phyloP scores from a whole-genome alignment of 306 rosid species.

The Quercus parvula region DNA sequence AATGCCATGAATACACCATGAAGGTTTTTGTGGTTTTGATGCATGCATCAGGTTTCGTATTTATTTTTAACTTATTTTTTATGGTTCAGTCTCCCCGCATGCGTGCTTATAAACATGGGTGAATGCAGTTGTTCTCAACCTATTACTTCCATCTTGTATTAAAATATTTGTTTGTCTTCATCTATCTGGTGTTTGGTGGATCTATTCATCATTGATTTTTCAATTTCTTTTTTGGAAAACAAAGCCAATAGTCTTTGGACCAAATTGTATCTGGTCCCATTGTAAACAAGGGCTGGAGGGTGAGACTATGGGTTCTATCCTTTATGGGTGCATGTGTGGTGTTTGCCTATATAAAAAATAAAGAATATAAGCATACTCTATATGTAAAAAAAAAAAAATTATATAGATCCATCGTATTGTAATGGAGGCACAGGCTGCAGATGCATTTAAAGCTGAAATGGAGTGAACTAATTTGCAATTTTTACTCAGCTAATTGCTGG shows the following conservation, averaged over 20 bases:
- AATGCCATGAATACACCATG: neutral
- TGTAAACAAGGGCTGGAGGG: neutral
- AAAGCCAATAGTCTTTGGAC: neutral
- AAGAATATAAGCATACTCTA: too few relatives aligned
- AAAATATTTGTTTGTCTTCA: neutral
- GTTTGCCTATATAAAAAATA: too few relatives aligned
- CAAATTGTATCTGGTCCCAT: neutral
- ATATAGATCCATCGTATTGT: too few relatives aligned
- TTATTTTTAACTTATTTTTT: neutral
- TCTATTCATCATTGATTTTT: neutral
- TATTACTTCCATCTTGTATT: neutral
- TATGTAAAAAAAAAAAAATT: too few relatives aligned
- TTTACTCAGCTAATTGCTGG: neutral
- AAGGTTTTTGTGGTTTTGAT: neutral
- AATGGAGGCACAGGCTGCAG: neutral
- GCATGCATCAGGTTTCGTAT: neutral
- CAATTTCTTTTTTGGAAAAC: neutral
- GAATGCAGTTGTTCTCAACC: neutral
- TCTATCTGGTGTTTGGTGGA: neutral
- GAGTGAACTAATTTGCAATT: neutral
- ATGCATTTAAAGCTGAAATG: neutral
- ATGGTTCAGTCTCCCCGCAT: neutral
- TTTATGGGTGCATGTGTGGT: neutral
- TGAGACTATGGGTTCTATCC: neutral
- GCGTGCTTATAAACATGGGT: neutral